Percentiles rank a stretch among this genome's conserved stretches.
phyloP scores from a whole-genome alignment of 805 yeast species.

The Candida boidinii region DNA sequence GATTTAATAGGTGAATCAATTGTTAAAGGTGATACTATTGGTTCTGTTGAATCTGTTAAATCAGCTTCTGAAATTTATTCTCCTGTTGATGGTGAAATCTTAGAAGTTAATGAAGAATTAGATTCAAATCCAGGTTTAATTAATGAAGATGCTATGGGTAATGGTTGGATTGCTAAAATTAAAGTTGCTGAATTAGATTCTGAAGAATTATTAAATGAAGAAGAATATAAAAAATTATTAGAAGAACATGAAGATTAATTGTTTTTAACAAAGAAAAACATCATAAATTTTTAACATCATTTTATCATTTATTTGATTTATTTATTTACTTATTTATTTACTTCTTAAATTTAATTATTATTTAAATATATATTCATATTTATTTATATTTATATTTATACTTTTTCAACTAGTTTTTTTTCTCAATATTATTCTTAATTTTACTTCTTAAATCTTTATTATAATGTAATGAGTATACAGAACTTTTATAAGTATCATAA shows the following conservation, averaged over 20 bases:
- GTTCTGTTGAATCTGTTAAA: slow-evolving; percentile 92
- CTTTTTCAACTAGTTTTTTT: background rate
- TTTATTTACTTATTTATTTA: too few species aligned
- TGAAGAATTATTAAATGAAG: slow-evolving; percentile 43
- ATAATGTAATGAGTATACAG: background rate
- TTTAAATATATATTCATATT: too few species aligned
- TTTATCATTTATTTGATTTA: too few species aligned
- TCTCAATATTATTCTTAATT: background rate
- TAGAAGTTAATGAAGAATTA: slow-evolving; percentile 62
- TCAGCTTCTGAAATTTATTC: slow-evolving; percentile 88
- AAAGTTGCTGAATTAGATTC: slow-evolving; percentile 36
- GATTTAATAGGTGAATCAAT: slow-evolving; percentile 20
- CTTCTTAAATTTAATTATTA: too few species aligned
- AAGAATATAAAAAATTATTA: slow-evolving; percentile 48
- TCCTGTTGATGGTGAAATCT: slow-evolving; percentile 72
- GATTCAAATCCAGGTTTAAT: slow-evolving; percentile 68
- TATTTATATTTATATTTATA: too few species aligned
- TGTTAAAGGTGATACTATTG: slow-evolving; percentile 75
- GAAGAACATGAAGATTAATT: slow-evolving; percentile 38
- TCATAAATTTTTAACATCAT: too few species aligned
- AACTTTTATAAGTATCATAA: background rate
- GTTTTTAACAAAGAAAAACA: too few species aligned
- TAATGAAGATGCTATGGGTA: slow-evolving; percentile 86
- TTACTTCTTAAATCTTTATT: too few species aligned
- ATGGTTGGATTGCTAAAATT: slow-evolving; percentile 86